Conservation (phyloP, 129 eudicot species). For the Glebionis coronaria region DNA sequence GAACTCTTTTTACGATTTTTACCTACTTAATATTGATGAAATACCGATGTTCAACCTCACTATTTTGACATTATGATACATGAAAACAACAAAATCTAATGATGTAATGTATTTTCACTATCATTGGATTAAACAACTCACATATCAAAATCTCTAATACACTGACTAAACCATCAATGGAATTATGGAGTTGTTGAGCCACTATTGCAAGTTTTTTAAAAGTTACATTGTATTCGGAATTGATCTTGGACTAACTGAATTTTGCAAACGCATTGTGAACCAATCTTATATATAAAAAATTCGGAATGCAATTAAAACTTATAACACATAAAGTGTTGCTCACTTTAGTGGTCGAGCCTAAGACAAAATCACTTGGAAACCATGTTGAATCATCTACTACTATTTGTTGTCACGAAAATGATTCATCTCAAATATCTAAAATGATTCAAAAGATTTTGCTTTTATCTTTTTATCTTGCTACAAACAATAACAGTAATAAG, state of each 20-base stretch:
- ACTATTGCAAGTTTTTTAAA: neutral
- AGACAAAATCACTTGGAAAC: neutral
- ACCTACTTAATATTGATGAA: too few relatives aligned
- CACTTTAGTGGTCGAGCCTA: neutral
- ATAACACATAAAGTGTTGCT: neutral
- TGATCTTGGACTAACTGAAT: neutral
- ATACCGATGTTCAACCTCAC: too few relatives aligned
- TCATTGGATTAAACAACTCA: neutral
- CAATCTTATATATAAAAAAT: neutral
- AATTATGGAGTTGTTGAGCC: neutral
- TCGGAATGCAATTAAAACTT: neutral
- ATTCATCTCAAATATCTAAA: slow-evolving; percentile 6
- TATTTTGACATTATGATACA: slow-evolving; percentile 1
- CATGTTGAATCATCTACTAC: neutral
- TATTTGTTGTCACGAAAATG: neutral
- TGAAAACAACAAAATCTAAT: neutral
- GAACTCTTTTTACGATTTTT: too few relatives aligned
- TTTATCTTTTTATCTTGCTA: neutral
- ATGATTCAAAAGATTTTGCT: neutral
- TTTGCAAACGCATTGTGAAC: neutral
- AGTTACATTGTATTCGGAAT: neutral
- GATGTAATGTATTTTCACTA: neutral
- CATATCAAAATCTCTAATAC: neutral
- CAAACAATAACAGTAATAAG: slow-evolving; percentile 1
- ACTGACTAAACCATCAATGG: neutral